phyloP scores from a whole-genome alignment of 2,329 filamentous ascomycete species.

The Trichoderma gracile region DNA sequence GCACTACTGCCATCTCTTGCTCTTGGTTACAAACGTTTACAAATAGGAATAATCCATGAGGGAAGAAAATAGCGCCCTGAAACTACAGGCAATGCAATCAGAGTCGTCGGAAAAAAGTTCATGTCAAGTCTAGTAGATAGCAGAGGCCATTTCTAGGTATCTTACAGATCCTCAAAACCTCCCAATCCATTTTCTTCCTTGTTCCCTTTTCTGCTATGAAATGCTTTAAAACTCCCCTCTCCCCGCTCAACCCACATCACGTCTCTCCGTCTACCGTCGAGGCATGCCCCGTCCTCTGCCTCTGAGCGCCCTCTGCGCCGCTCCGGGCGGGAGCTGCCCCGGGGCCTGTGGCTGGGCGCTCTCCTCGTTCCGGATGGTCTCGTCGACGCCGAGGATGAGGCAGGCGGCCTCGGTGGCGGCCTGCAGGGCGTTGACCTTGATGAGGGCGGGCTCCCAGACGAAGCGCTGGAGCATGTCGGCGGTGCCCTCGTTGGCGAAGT shows the following conservation, averaged over 20 bases:
- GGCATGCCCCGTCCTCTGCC: slow-evolving; percentile 89
- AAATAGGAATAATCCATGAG: too few species aligned
- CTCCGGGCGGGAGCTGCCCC: slow-evolving; percentile 72
- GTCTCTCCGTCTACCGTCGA: slow-evolving; percentile 56
- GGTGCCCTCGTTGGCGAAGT: slow-evolving; percentile 90
- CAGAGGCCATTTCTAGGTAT: slow-evolving; percentile 37
- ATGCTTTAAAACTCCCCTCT: slow-evolving; percentile 9
- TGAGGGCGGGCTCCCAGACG: slow-evolving; percentile 94
- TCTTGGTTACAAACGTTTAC: too few species aligned
- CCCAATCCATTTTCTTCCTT: slow-evolving; percentile 19
- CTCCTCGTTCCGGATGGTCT: slow-evolving; percentile 98
- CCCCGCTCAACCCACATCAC: not conserved
- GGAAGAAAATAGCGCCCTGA: too few species aligned
- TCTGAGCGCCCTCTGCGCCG: slow-evolving; percentile 84
- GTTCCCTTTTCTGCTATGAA: slow-evolving; percentile 30
- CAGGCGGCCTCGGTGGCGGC: slow-evolving; percentile 94
- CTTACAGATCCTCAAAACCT: slow-evolving; percentile 40
- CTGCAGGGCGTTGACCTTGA: slow-evolving; percentile 97
- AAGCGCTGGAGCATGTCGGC: slow-evolving; percentile 93
- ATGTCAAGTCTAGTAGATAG: slow-evolving; percentile 24
- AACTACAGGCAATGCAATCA: not conserved
- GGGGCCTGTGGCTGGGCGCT: slow-evolving; percentile 82
- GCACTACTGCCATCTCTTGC: too few species aligned
- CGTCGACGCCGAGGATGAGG: slow-evolving; percentile 92
- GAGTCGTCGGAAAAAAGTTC: slow-evolving; percentile 5